These are phyloP conservation scores for Actinomucor elegans DNA, from an alignment of 371 early-diverging fungal genomes.

Conservation along the genomic window DNA sequence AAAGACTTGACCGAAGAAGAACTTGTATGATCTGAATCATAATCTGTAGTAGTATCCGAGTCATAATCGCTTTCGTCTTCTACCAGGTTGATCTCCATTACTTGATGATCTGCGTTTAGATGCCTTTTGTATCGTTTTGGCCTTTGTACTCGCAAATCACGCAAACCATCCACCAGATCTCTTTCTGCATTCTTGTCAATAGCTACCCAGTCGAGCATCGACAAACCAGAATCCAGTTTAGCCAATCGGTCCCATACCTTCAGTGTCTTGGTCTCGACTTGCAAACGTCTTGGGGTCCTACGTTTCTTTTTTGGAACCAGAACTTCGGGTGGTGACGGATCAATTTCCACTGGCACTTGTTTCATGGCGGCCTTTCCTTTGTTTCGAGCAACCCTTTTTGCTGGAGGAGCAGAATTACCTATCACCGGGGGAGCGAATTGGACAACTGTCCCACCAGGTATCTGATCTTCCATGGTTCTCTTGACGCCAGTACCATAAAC, in stretches of 20 bases:
- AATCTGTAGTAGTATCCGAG: not conserved
- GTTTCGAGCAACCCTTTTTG: too few relatives aligned
- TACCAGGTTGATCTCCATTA: not conserved
- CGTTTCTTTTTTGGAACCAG: too few relatives aligned
- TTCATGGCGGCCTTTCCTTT: too few relatives aligned
- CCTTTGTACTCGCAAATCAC: not conserved
- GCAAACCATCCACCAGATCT: slow-evolving; percentile 16
- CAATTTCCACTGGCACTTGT: too few relatives aligned
- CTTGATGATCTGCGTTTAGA: not conserved
- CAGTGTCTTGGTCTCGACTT: not conserved
- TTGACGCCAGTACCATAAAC: too few relatives aligned
- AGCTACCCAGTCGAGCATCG: slow-evolving; percentile 12
- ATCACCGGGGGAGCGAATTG: too few relatives aligned
- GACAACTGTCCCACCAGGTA: too few relatives aligned
- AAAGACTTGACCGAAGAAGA: not conserved
- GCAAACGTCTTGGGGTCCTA: too few relatives aligned
- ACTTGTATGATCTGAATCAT: not conserved
- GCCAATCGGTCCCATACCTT: slow-evolving; percentile 9
- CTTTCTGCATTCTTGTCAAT: slow-evolving; percentile 12
- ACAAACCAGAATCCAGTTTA: slow-evolving; percentile 6
- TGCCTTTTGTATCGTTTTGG: not conserved
- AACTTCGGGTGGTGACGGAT: too few relatives aligned
- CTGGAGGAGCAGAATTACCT: too few relatives aligned
- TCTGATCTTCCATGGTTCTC: too few relatives aligned
- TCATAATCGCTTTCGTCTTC: not conserved